Evolutionary conservation across 148 eudicot species (phyloP), one percentile per base, ranked within the genome.

Genomic region (Chenopodium formosanum): DNA sequence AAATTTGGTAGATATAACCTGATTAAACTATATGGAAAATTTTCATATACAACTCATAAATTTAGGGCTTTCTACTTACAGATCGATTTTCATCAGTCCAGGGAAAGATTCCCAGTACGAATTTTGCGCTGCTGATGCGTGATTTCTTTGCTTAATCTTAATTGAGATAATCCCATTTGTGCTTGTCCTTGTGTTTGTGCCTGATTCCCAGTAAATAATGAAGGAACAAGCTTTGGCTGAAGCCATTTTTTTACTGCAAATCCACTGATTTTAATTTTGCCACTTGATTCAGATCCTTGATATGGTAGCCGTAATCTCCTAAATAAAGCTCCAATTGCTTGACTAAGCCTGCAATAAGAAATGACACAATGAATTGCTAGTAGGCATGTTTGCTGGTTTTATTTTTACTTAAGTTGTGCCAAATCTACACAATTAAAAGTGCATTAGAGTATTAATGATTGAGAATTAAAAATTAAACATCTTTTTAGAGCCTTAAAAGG

Each of bases 251-350:
- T 96, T 68, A 91, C 83, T 48, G 86, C 85, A 73, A 90, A 86
- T 48, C 97, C 98, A 71, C 77, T 88, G 74, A 96, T 87, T 77
- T 90, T 90, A 80, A 96, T 90, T 84, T 96, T 96, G 66, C 99
- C 99, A 70, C 78, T 87, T 47, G 99, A 96, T 82, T 90, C 99
- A 56, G 88, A 88, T 37, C 97, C 99, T 77, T 83, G 90, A 84
- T 94, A 96, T 75, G 90, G 66, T 25, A 96, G 89, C 52, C 91
- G 88, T 82, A 94, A 81, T 77, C 99, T 90, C 81, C 99, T 89
- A 81, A 96, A 84, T 80, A 92, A 82, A 52, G 97, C 94, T 83
- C 97, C 92, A 81, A 94, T 84, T 78, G 88, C 91, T 85, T 91
- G 98, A 83, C 91, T 91, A 73, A 91, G 80, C 90, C 99, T 96